Evolutionary conservation across 2,329 filamentous ascomycete genomes (phyloP), one percentile per base, ranked within the genome.

Genomic region (Hirsutella rhossiliensis): DNA sequence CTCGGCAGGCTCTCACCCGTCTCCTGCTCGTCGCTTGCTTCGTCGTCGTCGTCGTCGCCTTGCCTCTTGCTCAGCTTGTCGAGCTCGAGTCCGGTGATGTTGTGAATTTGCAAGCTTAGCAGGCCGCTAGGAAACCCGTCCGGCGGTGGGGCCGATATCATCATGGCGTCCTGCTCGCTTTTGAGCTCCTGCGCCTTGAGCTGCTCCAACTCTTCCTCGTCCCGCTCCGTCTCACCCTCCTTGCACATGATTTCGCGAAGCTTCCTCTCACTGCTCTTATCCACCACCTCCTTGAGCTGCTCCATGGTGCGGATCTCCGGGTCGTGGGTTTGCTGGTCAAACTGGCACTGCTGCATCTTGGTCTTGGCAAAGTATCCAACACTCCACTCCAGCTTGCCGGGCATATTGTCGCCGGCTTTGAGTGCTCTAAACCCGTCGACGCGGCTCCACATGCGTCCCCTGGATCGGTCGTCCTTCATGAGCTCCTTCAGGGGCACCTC

Each of bases 361-460:
- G 73, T 74, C 60, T 87, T 87, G 34, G 76, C 69, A 53, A 79
- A 87, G 57, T 85, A 87, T 0, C 82, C 82, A 4, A 87, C 74
- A 19, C 75, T 78, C 82, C 82, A 87, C 29, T 73, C 66, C 11
- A 87, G 62, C 45, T 76, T 78, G 2, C 82, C 82, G 0, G 82
- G 81, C 77, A 86, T 82, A 3, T 70, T 66, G 52, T 85, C 76
- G 2, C 78, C 78, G 0, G 73, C 67, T 49, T 82, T 80, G 43
- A 84, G 67, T 5, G 80, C 78, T 34, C 67, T 68, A 56, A 87
- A 82, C 2, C 78, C 72, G 56, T 87, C 83, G 47, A 74, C 68
- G 1, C 83, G 71, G 37, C 82, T 68, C 43, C 68, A 69, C 64
- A 85, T 77, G 47, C 66, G 72, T 43, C 80, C 80, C 44, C 75